Evolutionary conservation across 768 basidiomycete genomes (phyloP).

Genomic region (Kwoniella bestiolae): DNA sequence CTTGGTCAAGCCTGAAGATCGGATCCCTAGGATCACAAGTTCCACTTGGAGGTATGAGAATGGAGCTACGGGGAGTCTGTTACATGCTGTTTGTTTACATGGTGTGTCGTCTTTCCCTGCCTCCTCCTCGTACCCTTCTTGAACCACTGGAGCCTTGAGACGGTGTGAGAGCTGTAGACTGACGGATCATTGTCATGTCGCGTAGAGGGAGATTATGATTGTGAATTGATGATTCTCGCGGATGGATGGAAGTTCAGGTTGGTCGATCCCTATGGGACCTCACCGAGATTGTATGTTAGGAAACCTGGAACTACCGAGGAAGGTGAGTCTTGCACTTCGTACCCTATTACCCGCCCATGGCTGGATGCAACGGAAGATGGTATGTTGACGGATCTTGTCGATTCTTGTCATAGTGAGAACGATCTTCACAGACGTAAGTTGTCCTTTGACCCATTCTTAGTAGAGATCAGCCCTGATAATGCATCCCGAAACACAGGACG

Average conservation of each 20-base stretch:
- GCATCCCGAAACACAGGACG: conserved; percentile 24
- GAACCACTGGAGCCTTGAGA: too few species aligned
- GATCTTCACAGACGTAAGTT: conserved; percentile 35
- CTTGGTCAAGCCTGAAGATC: conserved; percentile 77
- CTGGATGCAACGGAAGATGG: background rate
- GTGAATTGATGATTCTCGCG: conserved; percentile 87
- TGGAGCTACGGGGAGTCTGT: conserved; percentile 88
- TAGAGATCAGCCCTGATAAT: background rate
- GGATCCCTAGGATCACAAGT: conserved; percentile 87
- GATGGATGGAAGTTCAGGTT: conserved; percentile 65
- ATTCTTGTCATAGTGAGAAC: conserved; percentile 22
- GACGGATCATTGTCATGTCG: background rate
- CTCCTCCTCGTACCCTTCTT: background rate
- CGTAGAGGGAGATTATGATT: conserved; percentile 73
- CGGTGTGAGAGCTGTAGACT: too few species aligned
- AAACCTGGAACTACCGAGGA: conserved; percentile 64
- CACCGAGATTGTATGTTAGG: conserved; percentile 81
- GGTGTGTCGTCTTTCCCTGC: conserved; percentile 59
- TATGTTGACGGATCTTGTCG: too few species aligned
- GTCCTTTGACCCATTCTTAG: background rate
- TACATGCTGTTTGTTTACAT: conserved; percentile 83
- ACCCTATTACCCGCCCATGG: background rate
- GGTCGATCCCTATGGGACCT: conserved; percentile 83
- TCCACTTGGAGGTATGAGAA: conserved; percentile 95
- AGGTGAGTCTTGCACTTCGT: conserved; percentile 20